phyloP scores from a whole-genome alignment of 345 rosid genomes.

The Heritiera fomes region DNA sequence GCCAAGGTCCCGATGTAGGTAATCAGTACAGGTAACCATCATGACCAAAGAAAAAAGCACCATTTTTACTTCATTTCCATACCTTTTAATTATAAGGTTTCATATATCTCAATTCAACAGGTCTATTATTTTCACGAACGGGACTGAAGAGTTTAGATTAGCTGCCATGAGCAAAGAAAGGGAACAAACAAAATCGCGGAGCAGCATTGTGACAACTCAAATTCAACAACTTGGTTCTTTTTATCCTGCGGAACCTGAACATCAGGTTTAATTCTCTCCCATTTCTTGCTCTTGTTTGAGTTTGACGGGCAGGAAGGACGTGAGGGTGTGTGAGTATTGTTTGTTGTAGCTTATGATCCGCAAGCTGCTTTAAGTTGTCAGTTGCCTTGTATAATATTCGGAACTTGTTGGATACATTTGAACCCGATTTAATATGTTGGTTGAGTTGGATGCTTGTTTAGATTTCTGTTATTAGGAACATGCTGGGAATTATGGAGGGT shows the following conservation, averaged over 20 bases:
- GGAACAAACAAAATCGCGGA: constrained; percentile 73
- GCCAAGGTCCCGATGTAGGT: constrained; percentile 99
- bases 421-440: too few relatives aligned
- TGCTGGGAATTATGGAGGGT: too few relatives aligned
- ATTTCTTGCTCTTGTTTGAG: neutral
- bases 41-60: neutral
- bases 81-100: neutral
- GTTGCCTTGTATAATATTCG: too few relatives aligned
- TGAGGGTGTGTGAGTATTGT: neutral
- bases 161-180: constrained; percentile 79
- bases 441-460: too few relatives aligned
- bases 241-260: constrained; percentile 90
- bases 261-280: constrained; percentile 55
- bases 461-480: too few relatives aligned
- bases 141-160: constrained; percentile 73
- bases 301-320: neutral
- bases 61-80: neutral
- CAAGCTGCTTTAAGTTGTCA: too few relatives aligned
- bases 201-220: constrained; percentile 79
- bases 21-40: constrained; percentile 71
- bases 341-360: too few relatives aligned
- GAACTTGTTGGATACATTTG: too few relatives aligned
- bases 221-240: constrained; percentile 64
- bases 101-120: constrained; percentile 33
- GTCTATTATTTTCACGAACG: constrained; percentile 81